phyloP scores from a whole-genome alignment of 495 filamentous ascomycete genomes.

The Neurospora discreta region DNA sequence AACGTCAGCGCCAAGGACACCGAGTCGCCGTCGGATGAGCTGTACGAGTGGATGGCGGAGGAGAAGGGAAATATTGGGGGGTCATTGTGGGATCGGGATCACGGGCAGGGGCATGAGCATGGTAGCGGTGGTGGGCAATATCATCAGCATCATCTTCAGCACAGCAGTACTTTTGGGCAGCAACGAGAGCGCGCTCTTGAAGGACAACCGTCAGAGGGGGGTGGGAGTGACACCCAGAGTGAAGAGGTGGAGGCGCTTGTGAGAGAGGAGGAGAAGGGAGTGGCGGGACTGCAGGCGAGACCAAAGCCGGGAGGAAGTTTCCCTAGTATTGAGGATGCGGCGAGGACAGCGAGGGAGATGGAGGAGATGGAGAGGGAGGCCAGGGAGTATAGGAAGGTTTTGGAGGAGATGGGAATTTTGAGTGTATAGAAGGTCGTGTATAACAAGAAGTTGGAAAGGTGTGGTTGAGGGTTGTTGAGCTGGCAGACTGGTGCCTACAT shows the following conservation, averaged over 20 bases:
- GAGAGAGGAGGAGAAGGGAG: neutral
- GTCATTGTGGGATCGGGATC: slow-evolving; percentile 36
- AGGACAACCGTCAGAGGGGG: neutral
- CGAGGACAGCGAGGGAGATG: slow-evolving; percentile 53
- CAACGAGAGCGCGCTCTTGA: neutral
- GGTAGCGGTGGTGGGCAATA: neutral
- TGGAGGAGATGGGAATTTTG: slow-evolving; percentile 23
- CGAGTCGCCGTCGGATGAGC: slow-evolving; percentile 40
- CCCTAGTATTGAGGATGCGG: slow-evolving; percentile 51
- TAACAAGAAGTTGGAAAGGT: neutral
- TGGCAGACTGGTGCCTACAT: neutral
- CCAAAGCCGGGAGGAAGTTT: slow-evolving; percentile 36
- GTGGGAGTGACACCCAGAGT: neutral
- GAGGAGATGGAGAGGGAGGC: slow-evolving; percentile 80
- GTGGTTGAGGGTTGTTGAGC: neutral
- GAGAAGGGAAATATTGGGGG: slow-evolving; percentile 77
- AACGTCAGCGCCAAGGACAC: slow-evolving; percentile 33
- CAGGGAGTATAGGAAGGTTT: slow-evolving; percentile 39
- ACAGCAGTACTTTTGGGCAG: neutral
- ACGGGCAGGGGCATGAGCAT: neutral
- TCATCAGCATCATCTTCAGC: neutral
- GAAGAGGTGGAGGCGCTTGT: neutral
- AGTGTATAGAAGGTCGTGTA: neutral
- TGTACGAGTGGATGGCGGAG: slow-evolving; percentile 74
- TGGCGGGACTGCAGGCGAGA: slow-evolving; percentile 5